Evolutionary conservation across 2,329 filamentous ascomycete genomes (phyloP).

Genomic region (Drechmeria coniospora): DNA sequence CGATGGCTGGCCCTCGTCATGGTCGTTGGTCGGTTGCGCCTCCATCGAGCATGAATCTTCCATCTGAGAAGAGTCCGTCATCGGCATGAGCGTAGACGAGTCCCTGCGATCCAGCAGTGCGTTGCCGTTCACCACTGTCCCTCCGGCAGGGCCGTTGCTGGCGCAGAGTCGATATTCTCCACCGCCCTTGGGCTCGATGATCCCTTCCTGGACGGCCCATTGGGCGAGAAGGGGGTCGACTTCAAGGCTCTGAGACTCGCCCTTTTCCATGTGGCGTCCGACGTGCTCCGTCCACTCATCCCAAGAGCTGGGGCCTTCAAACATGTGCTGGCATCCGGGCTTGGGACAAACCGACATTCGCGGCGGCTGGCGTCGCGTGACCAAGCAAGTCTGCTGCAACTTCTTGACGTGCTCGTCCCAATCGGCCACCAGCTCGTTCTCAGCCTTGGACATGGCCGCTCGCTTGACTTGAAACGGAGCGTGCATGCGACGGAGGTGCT

Average conservation of each 20-base stretch:
- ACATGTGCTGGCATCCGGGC: slow-evolving; percentile 53
- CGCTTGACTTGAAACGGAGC: slow-evolving; percentile 51
- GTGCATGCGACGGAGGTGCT: slow-evolving; percentile 91
- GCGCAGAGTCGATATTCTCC: slow-evolving; percentile 38
- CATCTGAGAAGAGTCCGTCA: slow-evolving; percentile 5
- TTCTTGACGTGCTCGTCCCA: slow-evolving; percentile 52
- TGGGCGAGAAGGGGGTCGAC: slow-evolving; percentile 42
- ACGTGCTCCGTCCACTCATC: slow-evolving; percentile 88
- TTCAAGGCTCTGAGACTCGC: slow-evolving; percentile 39
- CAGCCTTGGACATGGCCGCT: slow-evolving; percentile 37
- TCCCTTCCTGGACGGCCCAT: slow-evolving; percentile 48
- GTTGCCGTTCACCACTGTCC: slow-evolving; percentile 3
- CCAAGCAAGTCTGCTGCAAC: slow-evolving; percentile 61
- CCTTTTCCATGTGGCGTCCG: slow-evolving; percentile 73
- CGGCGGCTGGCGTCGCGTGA: slow-evolving; percentile 53
- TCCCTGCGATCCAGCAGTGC: slow-evolving; percentile 12
- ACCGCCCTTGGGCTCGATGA: slow-evolving; percentile 41
- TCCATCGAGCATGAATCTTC: slow-evolving; percentile 11
- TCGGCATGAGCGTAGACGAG: slow-evolving; percentile 8
- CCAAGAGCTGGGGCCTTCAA: slow-evolving; percentile 63
- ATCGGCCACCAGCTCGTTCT: slow-evolving; percentile 42
- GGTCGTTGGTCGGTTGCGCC: slow-evolving; percentile 10
- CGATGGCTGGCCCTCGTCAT: slow-evolving; percentile 5
- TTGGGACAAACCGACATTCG: slow-evolving; percentile 55
- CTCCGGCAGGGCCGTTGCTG: slow-evolving; percentile 12